Evolutionary conservation across 495 filamentous ascomycete genomes (phyloP), one percentile per base, ranked within the genome.

Genomic region (Acidomyces sp.): DNA sequence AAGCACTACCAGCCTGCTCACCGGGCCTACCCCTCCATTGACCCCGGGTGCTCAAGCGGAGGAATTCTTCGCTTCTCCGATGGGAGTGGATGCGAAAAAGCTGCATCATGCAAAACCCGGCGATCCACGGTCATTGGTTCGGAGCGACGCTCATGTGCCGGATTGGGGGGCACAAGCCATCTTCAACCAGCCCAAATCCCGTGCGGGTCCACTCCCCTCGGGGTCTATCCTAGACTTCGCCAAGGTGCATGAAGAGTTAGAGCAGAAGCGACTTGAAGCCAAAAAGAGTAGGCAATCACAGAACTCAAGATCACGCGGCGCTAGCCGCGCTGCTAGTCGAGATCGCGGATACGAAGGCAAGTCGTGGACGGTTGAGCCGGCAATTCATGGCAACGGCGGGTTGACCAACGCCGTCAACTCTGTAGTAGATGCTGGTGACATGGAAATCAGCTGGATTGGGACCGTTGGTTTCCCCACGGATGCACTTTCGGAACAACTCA

Each of bases 401-500:
- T 69, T 95, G 37, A 75, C 77, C 42, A 95, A 93, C 54, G 85
- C 87, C 0, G 74, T 90, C 12, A 72, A 78, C 43, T 84, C 86
- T 9, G 80, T 81, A 1, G 66, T 70, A 20, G 66, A 82, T 29
- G 68, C 71, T 12, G 77, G 74, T 22, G 63, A 68, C 34, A 50
- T 81, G 15, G 67, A 71, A 12, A 75, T 80, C 53, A 73, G 75
- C n/a, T 92, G 81, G 78, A 81, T 95, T 25, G 87, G 87, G 13
- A 87, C 85, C 1, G 59, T 93, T 39, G 87, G 87, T 10, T 93
- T 93, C 74, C 86, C 87, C 0, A 93, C 84, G 0, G 86, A 93
- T 57, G 73, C 72, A 2, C 65, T 95, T 7, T 65, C 74, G 19
- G 71, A 75, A 23, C 70, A 73, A 41, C 78, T 77, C 30, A 82